Evolutionary conservation across 495 filamentous ascomycete species (phyloP), one percentile per base, ranked within the genome.

Genomic region (Chaetomidium leptoderma): DNA sequence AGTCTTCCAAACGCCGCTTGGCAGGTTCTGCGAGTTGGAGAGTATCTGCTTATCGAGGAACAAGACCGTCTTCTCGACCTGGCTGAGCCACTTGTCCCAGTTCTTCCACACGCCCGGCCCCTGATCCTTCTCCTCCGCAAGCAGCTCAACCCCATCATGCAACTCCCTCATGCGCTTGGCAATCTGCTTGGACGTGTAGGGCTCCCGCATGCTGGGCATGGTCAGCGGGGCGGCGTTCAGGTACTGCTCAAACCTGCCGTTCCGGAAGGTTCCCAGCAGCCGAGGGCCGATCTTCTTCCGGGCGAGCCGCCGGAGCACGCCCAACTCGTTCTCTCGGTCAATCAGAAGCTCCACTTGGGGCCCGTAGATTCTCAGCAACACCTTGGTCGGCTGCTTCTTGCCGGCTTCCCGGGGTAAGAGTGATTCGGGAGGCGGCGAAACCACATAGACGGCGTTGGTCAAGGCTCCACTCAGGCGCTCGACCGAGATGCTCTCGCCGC

Each of bases 91-190:
- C 65, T 89, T 92, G 70, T 96, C 90, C 93, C 92, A 97, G 63
- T 97, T 97, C 51, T 78, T 81, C 82, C 90, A 93, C 33, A 96
- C 87, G 64, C 84, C 84, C 0, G 93, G 87, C 0, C 93, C 93
- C 19, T 79, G 83, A 30, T 87, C 79, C 40, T 83, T 81, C 70
- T 99, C 93, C 45, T 85, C 76, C 13, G 85, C 79, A 0, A 92
- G 81, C 16, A 99, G 78, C 17, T 95, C 88, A 57, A 99, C 86
- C 8, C 93, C 93, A 53, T 95, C 90, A 62, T 99, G 93, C 21
- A 99, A 78, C 72, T 99, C 93, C 58, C 91, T 80, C 89, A 99
- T 95, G 37, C 93, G 86, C 77, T 97, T 99, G n/a, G 93, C 92
- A 68, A 99, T 97, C 62, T 96, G 89, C 63, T 82, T 88, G 36